These are phyloP conservation scores for Acanthamoeba castellanii DNA, from an alignment of 208 protist species.

Conservation along the genomic window DNA sequence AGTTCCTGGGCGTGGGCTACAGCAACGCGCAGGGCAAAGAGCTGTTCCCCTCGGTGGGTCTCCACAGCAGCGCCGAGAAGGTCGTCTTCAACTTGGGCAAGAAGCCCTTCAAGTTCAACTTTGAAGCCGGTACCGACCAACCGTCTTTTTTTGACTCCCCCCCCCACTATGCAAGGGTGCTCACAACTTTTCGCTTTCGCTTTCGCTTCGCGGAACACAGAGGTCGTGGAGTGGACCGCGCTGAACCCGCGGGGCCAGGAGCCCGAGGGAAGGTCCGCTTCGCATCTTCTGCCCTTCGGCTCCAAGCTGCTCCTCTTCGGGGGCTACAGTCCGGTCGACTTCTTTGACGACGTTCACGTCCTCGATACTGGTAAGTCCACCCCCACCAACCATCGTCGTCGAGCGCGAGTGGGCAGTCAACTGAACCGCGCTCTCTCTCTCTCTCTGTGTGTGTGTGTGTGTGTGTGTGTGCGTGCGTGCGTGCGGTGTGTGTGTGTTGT, in stretches of 20 bases:
- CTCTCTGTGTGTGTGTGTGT: no score
- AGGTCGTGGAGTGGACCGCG: constrained; percentile 37
- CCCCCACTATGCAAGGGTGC: background rate
- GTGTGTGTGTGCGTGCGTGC: no score
- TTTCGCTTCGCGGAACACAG: background rate
- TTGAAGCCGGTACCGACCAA: constrained; percentile 37
- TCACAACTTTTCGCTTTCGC: background rate
- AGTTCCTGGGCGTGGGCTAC: constrained; percentile 55
- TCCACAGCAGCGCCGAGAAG: constrained; percentile 59
- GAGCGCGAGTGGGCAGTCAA: no score
- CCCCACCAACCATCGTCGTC: background rate
- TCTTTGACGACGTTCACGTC: constrained; percentile 68
- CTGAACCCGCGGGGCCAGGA: background rate
- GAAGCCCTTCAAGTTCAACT: constrained; percentile 75
- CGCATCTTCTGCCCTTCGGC: constrained; percentile 11
- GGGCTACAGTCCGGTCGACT: constrained; percentile 55
- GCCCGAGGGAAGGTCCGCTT: constrained; percentile 36
- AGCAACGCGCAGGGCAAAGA: constrained; percentile 65
- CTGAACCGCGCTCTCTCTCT: no score
- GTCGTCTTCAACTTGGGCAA: constrained; percentile 73
- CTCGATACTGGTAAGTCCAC: constrained; percentile 49
- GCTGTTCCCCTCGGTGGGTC: constrained; percentile 60
- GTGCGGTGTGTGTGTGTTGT: background rate
- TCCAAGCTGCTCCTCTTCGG: constrained; percentile 61
- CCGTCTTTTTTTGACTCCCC: background rate